A percentile compares a stretch with the other conserved stretches of the same genome.
These are phyloP conservation scores for Truncatella angustata DNA, from an alignment of 2,329 filamentous ascomycete species.

Conservation along the genomic window DNA sequence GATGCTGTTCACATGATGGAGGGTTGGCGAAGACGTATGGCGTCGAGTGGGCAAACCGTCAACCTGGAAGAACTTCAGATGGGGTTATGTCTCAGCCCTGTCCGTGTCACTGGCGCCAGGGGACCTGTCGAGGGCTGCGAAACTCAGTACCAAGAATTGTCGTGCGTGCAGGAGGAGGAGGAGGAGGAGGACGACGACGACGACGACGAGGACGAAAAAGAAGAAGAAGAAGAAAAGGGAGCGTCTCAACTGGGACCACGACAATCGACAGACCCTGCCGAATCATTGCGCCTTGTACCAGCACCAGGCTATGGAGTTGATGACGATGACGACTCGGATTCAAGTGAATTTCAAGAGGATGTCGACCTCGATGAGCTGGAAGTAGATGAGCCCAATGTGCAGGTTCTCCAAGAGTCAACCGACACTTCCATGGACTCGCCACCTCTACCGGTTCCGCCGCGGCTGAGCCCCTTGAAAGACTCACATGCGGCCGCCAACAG, in stretches of 20 bases:
- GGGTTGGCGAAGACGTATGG: slow-evolving; percentile 83
- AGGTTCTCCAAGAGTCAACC: slow-evolving; percentile 29
- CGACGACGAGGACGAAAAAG: no score
- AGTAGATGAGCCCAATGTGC: slow-evolving; percentile 29
- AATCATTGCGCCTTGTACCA: slow-evolving; percentile 39
- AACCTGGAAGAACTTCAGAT: slow-evolving; percentile 67
- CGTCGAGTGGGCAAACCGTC: slow-evolving; percentile 65
- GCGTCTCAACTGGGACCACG: slow-evolving; percentile 13
- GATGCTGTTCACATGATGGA: slow-evolving; percentile 91
- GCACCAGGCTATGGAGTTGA: slow-evolving; percentile 29
- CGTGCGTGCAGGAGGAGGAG: slow-evolving; percentile 32
- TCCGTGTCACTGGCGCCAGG: slow-evolving; percentile 51
- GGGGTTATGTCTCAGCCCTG: slow-evolving; percentile 63
- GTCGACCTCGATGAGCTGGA: slow-evolving; percentile 34
- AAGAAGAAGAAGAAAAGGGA: slow-evolving; percentile 46
- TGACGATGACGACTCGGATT: slow-evolving; percentile 28
- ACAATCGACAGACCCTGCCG: slow-evolving; percentile 31
- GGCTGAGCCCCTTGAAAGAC: slow-evolving; percentile 51
- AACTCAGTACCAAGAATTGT: slow-evolving; percentile 34
- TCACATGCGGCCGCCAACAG: slow-evolving; percentile 50
- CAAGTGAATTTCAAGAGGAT: slow-evolving; percentile 38
- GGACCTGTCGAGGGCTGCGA: slow-evolving; percentile 37
- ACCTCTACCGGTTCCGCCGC: slow-evolving; percentile 45
- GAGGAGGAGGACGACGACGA: no score
- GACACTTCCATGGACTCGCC: slow-evolving; percentile 36